These are phyloP conservation scores for Nemophila menziesii DNA, from an alignment of 257 asterid genomes.

Conservation along the genomic window DNA sequence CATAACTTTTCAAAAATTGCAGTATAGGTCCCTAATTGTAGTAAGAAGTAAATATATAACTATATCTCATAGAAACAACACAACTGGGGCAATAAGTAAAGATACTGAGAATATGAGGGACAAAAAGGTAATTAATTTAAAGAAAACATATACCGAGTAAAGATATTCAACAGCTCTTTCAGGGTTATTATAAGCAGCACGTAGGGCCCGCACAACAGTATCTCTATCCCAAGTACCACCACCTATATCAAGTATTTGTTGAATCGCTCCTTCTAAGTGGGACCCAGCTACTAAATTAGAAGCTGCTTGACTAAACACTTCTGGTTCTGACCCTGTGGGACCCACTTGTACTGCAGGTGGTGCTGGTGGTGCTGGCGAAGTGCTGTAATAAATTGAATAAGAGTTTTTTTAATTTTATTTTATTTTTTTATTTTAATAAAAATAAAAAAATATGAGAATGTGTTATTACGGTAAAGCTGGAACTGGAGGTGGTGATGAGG, in stretches of 20 bases:
- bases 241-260: conserved; percentile 4
- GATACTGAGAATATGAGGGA: too few species aligned
- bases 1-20: too few species aligned
- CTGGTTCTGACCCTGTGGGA: neutral
- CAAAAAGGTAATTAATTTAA: neutral
- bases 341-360: neutral
- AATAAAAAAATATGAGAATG: neutral
- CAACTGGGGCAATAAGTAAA: too few species aligned
- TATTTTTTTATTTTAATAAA: too few species aligned
- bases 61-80: too few species aligned
- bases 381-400: conserved; percentile 16
- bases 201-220: neutral
- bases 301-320: neutral
- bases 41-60: too few species aligned
- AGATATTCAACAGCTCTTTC: conserved; percentile 6
- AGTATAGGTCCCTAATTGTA: too few species aligned
- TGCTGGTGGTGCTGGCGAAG: conserved; percentile 7
- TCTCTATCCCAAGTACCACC: conserved; percentile 5
- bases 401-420: conserved; percentile 1
- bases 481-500: conserved; percentile 18
- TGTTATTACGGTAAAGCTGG: conserved; percentile 14
- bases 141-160: neutral
- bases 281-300: conserved; percentile 1
- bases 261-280: neutral
- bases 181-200: conserved; percentile 1